These are phyloP conservation scores for Neonothopanus nambi DNA, from an alignment of 1,284 basidiomycete genomes.

Conservation along the genomic window DNA sequence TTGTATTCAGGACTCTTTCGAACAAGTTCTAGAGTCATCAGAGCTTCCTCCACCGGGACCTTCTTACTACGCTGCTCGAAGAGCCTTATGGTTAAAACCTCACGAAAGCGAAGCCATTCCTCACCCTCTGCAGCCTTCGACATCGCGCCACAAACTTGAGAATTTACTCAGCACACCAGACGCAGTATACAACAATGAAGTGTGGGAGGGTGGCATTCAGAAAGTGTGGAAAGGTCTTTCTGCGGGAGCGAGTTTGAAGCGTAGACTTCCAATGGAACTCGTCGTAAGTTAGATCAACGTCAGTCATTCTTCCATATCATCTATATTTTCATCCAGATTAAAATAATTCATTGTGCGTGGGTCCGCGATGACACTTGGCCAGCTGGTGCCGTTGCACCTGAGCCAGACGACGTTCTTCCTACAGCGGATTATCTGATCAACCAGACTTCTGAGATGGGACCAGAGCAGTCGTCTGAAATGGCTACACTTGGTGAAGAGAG, in stretches of 20 bases:
- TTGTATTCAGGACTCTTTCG: constrained; percentile 30
- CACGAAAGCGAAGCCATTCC: constrained; percentile 16
- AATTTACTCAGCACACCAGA: constrained; percentile 48
- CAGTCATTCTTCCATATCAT: neutral
- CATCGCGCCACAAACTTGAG: constrained; percentile 52
- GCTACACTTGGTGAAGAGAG: no score
- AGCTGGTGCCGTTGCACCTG: constrained; percentile 50
- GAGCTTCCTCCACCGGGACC: constrained; percentile 63
- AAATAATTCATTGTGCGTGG: constrained; percentile 72
- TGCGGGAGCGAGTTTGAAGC: constrained; percentile 56
- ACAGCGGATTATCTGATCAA: constrained; percentile 12
- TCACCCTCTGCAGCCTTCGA: constrained; percentile 24
- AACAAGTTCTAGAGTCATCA: constrained; percentile 37
- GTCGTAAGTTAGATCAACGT: constrained; percentile 48
- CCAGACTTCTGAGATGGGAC: constrained; percentile 5
- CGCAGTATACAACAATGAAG: constrained; percentile 48
- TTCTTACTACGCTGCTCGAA: constrained; percentile 58
- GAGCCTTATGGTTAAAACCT: constrained; percentile 55
- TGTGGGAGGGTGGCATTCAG: constrained; percentile 58
- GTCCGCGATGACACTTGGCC: constrained; percentile 76
- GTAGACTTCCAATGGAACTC: constrained; percentile 56
- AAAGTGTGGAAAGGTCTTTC: constrained; percentile 64
- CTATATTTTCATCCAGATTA: constrained; percentile 47
- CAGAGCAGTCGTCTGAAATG: neutral
- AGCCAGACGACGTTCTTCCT: constrained; percentile 53